Evolutionary conservation across 495 filamentous ascomycete genomes (phyloP), one percentile per base, ranked within the genome.

Genomic region (Amphirosellinia nigrospora): DNA sequence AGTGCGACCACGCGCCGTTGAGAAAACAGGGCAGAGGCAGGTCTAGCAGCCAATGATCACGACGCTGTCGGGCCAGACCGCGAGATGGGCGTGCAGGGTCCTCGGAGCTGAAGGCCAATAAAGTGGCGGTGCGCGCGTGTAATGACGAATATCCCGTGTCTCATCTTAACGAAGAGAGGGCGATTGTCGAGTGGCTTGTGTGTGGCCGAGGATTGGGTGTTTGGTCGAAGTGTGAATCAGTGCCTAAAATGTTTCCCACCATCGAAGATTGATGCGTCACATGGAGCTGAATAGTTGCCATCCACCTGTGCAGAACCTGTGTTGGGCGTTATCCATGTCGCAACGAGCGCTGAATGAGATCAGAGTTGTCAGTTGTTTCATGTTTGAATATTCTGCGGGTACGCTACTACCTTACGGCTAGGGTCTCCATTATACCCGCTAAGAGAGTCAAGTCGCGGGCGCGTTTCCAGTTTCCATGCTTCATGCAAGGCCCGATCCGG

Each of bases 1-100:
- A 64, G 61, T n/a, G 43, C 26, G 21, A 36, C 16, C 11, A 50
- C 61, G 43, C 39, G 16, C 28, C 60, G 36, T 30, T 43, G 26
- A 3, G 26, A 63, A 63, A 63, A 32, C 61, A 64, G 10, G 43
- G 41, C 43, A 41, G 43, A 50, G 26, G 61, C 55, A 53, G 32
- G 11, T 32, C 34, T 11, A 60, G 63, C 43, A 32, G 41, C 74
- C 74, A 76, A 76, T 76, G 9, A 56, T 34, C 52, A 48, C 58
- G 19, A 60, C 48, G 66, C 62, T 66, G 68, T 10, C 30, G 62
- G 69, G 70, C 60, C 55, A 53, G 56, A 69, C 70, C 52, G 72
- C 72, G 38, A 58, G n/a, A n/a, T 26, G 45, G 58, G 45, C 62
- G 53, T 74, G 65, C n/a, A 68, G 67, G 63, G 70, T 68, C 66